phyloP scores from a whole-genome alignment of 805 yeast species.

The Saturnispora sekii region DNA sequence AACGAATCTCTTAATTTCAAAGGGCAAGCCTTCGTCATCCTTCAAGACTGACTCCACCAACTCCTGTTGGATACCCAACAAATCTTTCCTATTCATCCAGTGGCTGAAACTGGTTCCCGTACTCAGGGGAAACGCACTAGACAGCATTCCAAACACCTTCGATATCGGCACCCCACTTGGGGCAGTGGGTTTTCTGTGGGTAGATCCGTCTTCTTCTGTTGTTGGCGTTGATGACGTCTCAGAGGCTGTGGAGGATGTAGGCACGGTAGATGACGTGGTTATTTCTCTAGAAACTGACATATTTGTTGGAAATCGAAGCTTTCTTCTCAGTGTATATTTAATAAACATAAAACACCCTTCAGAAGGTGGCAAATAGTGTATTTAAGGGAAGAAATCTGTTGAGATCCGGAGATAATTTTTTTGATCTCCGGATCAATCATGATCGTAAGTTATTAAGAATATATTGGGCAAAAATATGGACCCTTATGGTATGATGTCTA shows the following conservation, averaged over 20 bases:
- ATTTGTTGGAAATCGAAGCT: too few species aligned
- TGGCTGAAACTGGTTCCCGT: conserved; percentile 44
- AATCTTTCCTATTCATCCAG: conserved; percentile 26
- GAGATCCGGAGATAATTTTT: too few species aligned
- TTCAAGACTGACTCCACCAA: conserved; percentile 48
- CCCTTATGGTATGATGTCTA: too few species aligned
- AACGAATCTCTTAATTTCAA: conserved; percentile 43
- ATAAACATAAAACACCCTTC: neutral
- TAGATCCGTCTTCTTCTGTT: neutral
- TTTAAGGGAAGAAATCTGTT: too few species aligned
- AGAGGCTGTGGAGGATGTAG: neutral
- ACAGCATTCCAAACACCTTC: conserved; percentile 31
- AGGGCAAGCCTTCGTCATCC: conserved; percentile 33
- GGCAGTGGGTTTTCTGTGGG: conserved; percentile 46
- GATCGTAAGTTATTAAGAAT: too few species aligned
- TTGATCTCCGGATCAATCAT: too few species aligned
- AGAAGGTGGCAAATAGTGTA: neutral
- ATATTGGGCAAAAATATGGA: too few species aligned
- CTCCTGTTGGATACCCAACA: conserved; percentile 29
- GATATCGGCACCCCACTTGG: conserved; percentile 59
- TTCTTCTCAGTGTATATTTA: too few species aligned
- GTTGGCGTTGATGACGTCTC: neutral
- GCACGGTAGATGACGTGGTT: neutral
- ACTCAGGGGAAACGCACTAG: conserved; percentile 49
- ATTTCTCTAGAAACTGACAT: neutral